Conservation (phyloP, 2,329 filamentous ascomycete species). For the Aspergillus unguis region DNA sequence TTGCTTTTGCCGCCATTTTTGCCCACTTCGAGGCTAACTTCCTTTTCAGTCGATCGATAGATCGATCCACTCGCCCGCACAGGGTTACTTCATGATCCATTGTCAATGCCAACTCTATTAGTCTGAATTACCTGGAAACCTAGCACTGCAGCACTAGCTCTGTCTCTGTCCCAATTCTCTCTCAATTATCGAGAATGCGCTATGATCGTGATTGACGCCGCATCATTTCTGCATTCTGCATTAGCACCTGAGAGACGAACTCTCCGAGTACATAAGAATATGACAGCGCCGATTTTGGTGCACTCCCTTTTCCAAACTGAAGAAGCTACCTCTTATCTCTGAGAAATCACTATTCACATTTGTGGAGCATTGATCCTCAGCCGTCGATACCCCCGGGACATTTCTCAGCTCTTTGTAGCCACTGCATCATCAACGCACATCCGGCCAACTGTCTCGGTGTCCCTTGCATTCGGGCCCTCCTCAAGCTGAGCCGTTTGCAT, state of each 20-base stretch:
- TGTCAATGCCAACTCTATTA: slow-evolving; percentile 8
- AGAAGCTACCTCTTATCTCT: slow-evolving; percentile 6
- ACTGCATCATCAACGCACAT: slow-evolving; percentile 2
- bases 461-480: neutral
- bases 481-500: neutral
- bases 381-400: neutral
- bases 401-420: slow-evolving; percentile 13
- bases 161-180: slow-evolving; percentile 23
- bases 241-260: slow-evolving; percentile 12
- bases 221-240: slow-evolving; percentile 1
- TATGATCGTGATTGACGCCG: slow-evolving; percentile 16
- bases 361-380: neutral
- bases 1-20: slow-evolving; percentile 2
- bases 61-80: slow-evolving; percentile 19
- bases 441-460: neutral
- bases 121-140: slow-evolving; percentile 12
- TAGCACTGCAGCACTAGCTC: slow-evolving; percentile 15
- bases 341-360: slow-evolving; percentile 5
- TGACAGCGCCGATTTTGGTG: slow-evolving; percentile 19
- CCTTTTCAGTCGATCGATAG: slow-evolving; percentile 10
- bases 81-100: slow-evolving; percentile 9
- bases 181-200: slow-evolving; percentile 23
- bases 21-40: slow-evolving; percentile 4
- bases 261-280: slow-evolving; percentile 16
- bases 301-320: slow-evolving; percentile 18